phyloP scores from a whole-genome alignment of 495 filamentous ascomycete genomes.

The Letharia lupina region DNA sequence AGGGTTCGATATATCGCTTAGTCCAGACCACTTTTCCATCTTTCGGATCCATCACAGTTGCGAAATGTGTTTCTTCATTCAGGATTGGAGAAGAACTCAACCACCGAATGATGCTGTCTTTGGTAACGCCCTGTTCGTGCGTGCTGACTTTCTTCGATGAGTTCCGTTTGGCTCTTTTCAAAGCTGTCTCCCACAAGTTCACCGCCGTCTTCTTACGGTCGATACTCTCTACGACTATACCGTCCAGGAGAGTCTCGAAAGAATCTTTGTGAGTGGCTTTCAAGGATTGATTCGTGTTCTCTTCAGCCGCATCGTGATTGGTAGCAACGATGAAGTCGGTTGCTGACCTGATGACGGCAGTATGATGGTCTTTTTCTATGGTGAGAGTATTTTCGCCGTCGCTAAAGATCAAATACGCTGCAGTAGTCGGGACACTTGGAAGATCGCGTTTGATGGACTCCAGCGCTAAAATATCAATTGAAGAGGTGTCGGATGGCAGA shows the following conservation, averaged over 20 bases:
- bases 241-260: conserved; percentile 13
- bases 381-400: conserved; percentile 38
- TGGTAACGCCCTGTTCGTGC: conserved; percentile 1
- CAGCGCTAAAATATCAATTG: conserved; percentile 21
- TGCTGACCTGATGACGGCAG: conserved; percentile 34
- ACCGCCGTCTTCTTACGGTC: conserved; percentile 15
- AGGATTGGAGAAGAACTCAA: conserved; percentile 40
- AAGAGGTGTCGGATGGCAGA: background rate
- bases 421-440: conserved; percentile 37
- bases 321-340: conserved; percentile 47
- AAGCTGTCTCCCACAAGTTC: conserved; percentile 13
- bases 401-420: conserved; percentile 51
- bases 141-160: background rate
- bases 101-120: conserved; percentile 33
- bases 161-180: background rate
- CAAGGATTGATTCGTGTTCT: conserved; percentile 13
- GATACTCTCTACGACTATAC: conserved; percentile 21
- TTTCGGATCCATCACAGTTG: conserved; percentile 42
- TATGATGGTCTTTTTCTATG: conserved; percentile 51
- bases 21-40: conserved; percentile 40
- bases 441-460: conserved; percentile 30
- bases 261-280: background rate
- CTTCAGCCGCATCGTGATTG: conserved; percentile 41
- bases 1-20: conserved; percentile 28
- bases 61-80: conserved; percentile 49